Base-by-base conservation (phyloP, 352 stramenopile species). In the Phytophthora sp. region DNA sequence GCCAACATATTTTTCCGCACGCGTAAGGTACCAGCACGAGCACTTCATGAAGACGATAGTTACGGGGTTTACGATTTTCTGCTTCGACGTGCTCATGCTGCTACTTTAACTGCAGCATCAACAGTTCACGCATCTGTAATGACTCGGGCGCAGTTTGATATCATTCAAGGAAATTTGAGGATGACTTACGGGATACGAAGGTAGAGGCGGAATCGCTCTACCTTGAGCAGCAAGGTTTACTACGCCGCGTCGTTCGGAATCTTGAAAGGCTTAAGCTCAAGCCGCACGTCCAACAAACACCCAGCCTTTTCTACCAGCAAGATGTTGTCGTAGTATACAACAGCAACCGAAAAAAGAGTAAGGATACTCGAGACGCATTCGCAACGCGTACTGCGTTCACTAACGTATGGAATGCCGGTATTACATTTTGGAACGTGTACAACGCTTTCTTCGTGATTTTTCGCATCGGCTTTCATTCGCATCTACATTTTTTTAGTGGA, bases 11-110 rank as follows among this genome's bases (percentile, higher is more conserved):
- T 86, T 26, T 24, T 62, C 34, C 46, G 46, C 30, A 43, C 46
- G 2, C 46, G 46, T 6, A 54, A 54, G n/a, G 46, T 44, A 2
- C 46, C 46, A 1, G 46, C 34, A 20, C 48, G 30, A 20, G 46
- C 30, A 5, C 46, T 54, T 43, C 46, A 82, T 11, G 69, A 78
- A 18, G 78, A 69, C 11, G 74, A 86, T 18, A 85, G 76, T 46
- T 89, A 88, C 15, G 79, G 82, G 0, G 78, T 83, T 8, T 77
- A 61, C 34, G 82, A 88, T 50, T 88, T 91, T 34, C 31, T 91
- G 8, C 43, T 88, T 5, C 63, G 66, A 20, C 61, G 54, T 1
- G 18, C 76, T 5, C 70, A 86, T 44, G 8, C 75, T 0, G 68
- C 64, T 23, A 84, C 77, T 18, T 58, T 89, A 11, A 54, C 69